Percentiles rank a stretch among this genome's conserved stretches.
These are phyloP conservation scores for Elaphomyces granulatus DNA, from an alignment of 495 filamentous ascomycete genomes.

Conservation along the genomic window DNA sequence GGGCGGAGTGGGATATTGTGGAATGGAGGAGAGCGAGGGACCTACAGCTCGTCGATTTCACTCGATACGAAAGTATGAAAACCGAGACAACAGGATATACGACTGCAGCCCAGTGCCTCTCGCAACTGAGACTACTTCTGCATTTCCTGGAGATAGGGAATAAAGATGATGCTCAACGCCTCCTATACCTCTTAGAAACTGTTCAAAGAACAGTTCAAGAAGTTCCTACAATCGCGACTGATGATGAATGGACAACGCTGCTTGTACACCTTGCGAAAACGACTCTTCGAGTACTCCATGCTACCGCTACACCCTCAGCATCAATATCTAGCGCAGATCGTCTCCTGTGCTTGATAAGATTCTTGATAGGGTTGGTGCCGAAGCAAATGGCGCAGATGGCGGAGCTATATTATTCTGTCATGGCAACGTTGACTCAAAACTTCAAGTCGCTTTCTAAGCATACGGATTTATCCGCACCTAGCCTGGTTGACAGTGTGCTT, in stretches of 20 bases:
- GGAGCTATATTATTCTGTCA: constrained; percentile 27
- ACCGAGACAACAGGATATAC: constrained; percentile 24
- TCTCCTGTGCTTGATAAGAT: constrained; percentile 25
- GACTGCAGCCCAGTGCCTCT: constrained; percentile 31
- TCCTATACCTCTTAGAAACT: constrained; percentile 31
- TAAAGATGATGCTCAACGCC: constrained; percentile 26
- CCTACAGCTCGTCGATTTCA: constrained; percentile 10
- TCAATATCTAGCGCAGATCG: constrained; percentile 16
- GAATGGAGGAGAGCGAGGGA: constrained; percentile 15
- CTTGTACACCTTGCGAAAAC: constrained; percentile 33
- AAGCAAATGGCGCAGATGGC: constrained; percentile 34
- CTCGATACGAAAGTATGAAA: background rate
- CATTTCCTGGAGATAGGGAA: constrained; percentile 32
- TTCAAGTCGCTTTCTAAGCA: constrained; percentile 9
- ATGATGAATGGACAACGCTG: constrained; percentile 33
- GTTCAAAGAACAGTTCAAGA: constrained; percentile 27
- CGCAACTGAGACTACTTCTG: constrained; percentile 33
- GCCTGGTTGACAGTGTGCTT: constrained; percentile 26
- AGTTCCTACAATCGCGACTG: constrained; percentile 25
- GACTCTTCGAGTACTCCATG: constrained; percentile 27
- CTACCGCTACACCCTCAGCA: constrained; percentile 12
- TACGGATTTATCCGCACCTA: constrained; percentile 11
- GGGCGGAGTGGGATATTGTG: constrained; percentile 51
- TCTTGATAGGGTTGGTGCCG: constrained; percentile 30
- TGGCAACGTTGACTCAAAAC: constrained; percentile 28